A percentile compares a stretch with the other conserved stretches of the same genome.
These are phyloP conservation scores for Epichloe hybrida DNA, from an alignment of 2,329 filamentous ascomycete species.

Conservation along the genomic window DNA sequence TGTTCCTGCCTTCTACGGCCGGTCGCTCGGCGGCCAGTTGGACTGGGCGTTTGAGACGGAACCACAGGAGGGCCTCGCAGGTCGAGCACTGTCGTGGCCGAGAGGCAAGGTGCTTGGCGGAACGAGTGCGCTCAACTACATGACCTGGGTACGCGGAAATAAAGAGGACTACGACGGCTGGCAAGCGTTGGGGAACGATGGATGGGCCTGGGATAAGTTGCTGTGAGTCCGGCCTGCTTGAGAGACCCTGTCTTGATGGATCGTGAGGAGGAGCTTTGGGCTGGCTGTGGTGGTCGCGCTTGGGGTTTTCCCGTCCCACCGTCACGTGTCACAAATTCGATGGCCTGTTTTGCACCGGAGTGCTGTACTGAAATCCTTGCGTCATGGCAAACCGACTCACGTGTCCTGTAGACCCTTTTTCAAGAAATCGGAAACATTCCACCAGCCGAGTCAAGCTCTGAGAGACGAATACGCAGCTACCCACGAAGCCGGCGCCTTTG, in stretches of 20 bases:
- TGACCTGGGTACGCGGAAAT: slow-evolving; percentile 37
- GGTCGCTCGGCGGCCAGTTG: slow-evolving; percentile 20
- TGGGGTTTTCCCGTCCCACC: no score
- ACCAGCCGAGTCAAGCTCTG: slow-evolving; percentile 21
- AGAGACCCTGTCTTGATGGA: no score
- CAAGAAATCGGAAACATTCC: slow-evolving; percentile 35
- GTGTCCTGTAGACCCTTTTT: slow-evolving; percentile 30
- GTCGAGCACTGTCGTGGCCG: slow-evolving; percentile 27
- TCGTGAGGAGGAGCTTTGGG: background rate
- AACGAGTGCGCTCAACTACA: slow-evolving; percentile 45
- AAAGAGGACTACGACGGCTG: slow-evolving; percentile 41
- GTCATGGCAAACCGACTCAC: background rate
- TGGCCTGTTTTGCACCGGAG: no score
- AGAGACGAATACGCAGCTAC: slow-evolving; percentile 22
- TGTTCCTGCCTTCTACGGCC: slow-evolving; percentile 24
- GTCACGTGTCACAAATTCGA: no score
- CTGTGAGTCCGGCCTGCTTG: slow-evolving; percentile 14
- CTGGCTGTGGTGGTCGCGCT: background rate
- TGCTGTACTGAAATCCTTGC: no score
- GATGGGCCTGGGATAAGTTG: slow-evolving; percentile 40
- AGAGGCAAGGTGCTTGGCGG: slow-evolving; percentile 45
- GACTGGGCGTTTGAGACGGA: slow-evolving; percentile 30
- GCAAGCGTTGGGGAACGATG: slow-evolving; percentile 41
- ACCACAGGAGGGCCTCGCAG: slow-evolving; percentile 23
- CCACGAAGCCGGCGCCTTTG: slow-evolving; percentile 27